phyloP scores from a whole-genome alignment of 352 stramenopile species.

The Phytophthora nicotianae region DNA sequence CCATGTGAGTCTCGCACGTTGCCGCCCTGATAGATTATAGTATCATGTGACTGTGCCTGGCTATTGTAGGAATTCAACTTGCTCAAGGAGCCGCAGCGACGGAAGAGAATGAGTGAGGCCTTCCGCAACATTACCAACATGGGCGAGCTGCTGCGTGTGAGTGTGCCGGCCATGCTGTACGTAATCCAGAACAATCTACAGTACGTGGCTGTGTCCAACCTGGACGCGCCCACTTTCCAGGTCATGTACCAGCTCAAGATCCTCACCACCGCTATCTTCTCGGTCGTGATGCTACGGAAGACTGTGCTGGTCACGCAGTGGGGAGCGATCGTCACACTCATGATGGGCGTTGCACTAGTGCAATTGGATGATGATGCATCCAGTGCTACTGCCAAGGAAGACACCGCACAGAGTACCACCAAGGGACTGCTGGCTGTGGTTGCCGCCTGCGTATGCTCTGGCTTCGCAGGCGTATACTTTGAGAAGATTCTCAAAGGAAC shows the following conservation, averaged over 20 bases:
- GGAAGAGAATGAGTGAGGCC: conserved; percentile 31
- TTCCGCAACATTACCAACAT: conserved; percentile 61
- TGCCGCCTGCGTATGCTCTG: conserved; percentile 76
- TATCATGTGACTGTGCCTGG: conserved; percentile 1
- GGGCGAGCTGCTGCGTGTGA: conserved; percentile 72
- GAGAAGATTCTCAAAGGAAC: conserved; percentile 85
- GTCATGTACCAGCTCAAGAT: conserved; percentile 91
- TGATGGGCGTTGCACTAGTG: conserved; percentile 80
- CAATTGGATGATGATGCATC: conserved; percentile 61
- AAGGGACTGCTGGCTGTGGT: conserved; percentile 74
- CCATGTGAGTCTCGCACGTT: conserved; percentile 27
- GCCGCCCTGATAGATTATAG: neutral
- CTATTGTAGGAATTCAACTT: conserved; percentile 33
- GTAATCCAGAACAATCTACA: conserved; percentile 88
- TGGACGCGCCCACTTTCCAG: conserved; percentile 82
- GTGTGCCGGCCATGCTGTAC: conserved; percentile 79
- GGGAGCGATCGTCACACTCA: conserved; percentile 80
- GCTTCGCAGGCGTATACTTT: conserved; percentile 88
- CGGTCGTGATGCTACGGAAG: conserved; percentile 77
- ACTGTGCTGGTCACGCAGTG: conserved; percentile 77
- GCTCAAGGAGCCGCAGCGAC: conserved; percentile 31
- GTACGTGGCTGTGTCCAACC: conserved; percentile 81
- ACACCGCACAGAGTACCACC: conserved; percentile 60
- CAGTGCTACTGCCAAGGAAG: conserved; percentile 9
- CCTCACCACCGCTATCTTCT: conserved; percentile 86